These are phyloP conservation scores for Metrosideros polymorpha DNA, from an alignment of 441 rosid species.

Conservation along the genomic window DNA sequence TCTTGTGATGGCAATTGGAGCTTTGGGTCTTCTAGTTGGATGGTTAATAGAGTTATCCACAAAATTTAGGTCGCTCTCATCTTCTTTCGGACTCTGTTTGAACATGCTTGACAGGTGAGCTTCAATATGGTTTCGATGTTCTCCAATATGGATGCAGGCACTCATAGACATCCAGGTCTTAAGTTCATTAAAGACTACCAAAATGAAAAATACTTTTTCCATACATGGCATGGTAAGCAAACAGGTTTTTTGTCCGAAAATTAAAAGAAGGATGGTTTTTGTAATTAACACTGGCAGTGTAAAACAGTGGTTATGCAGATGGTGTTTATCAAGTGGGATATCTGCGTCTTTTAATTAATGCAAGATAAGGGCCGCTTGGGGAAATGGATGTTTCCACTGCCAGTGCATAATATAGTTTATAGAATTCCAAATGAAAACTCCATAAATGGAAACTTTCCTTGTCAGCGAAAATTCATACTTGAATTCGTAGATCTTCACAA, in stretches of 20 bases:
- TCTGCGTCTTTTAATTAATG: not conserved
- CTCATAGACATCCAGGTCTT: not conserved
- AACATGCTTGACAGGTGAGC: constrained; percentile 35
- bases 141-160: not conserved
- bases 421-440: not conserved
- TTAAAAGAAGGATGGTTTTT: not conserved
- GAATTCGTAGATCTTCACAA: not conserved
- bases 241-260: not conserved
- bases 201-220: not conserved
- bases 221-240: not conserved
- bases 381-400: not conserved
- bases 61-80: constrained; percentile 48
- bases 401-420: not conserved
- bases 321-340: not conserved
- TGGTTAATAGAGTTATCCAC: constrained; percentile 65
- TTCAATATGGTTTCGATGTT: not conserved
- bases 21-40: constrained; percentile 68
- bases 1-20: constrained; percentile 81
- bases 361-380: not conserved
- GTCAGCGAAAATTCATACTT: not conserved
- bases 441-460: not conserved
- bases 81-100: constrained; percentile 31
- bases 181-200: not conserved
- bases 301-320: not conserved
- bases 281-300: not conserved